These are phyloP conservation scores for Monilinia laxa DNA, from an alignment of 2,329 filamentous ascomycete species.

Conservation along the genomic window DNA sequence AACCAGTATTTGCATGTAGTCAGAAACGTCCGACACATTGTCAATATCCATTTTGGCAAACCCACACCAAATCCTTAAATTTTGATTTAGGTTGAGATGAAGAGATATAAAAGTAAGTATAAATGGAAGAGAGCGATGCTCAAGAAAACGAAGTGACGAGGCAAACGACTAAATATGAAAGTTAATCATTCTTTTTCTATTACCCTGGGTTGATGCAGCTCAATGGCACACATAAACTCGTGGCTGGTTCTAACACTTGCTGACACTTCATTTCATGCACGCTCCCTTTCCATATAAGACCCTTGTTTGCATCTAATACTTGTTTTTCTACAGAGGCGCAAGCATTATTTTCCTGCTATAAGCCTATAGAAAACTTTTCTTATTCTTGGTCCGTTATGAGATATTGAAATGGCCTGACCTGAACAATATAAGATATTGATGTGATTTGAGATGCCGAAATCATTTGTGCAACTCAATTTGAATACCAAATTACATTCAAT, in stretches of 20 bases:
- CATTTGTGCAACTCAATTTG: not conserved
- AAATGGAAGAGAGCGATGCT: not conserved
- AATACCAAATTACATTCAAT: not conserved
- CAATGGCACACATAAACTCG: no score
- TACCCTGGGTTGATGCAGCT: no score
- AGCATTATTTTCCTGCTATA: not conserved
- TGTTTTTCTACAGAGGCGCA: not conserved
- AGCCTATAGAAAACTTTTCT: not conserved
- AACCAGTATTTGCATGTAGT: slow-evolving; percentile 12
- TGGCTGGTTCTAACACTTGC: not conserved
- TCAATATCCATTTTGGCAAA: slow-evolving; percentile 22
- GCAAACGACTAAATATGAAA: not conserved
- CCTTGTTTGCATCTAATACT: not conserved
- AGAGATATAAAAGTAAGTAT: not conserved
- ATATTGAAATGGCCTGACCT: not conserved
- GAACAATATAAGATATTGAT: no score
- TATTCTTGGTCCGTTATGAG: not conserved
- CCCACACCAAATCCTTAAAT: not conserved
- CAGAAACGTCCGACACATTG: slow-evolving; percentile 18
- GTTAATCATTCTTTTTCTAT: not conserved
- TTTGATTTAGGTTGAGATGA: not conserved
- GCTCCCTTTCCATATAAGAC: no score
- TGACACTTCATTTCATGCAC: not conserved
- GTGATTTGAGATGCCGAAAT: not conserved
- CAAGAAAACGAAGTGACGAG: not conserved